Evolutionary conservation across 1,139 yeast species (phyloP).

Genomic region (Geotrichum candidum): DNA sequence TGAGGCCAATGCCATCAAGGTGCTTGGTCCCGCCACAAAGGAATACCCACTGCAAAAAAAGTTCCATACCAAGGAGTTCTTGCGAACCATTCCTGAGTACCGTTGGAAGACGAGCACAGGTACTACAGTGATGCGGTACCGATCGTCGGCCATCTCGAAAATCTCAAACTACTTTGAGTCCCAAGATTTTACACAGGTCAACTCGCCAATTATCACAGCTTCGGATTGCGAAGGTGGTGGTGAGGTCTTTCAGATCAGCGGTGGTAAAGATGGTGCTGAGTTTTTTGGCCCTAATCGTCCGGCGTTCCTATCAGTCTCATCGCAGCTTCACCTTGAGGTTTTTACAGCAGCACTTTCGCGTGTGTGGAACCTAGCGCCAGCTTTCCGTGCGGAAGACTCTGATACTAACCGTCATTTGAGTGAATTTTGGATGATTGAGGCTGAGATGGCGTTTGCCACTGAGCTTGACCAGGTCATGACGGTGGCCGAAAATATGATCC

Average conservation of each 20-base stretch:
- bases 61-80: conserved; percentile 54
- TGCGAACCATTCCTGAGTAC: conserved; percentile 67
- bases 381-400: conserved; percentile 89
- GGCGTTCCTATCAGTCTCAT: conserved; percentile 78
- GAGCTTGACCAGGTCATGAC: conserved; percentile 54
- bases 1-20: conserved; percentile 35
- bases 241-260: conserved; percentile 61
- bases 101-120: conserved; percentile 68
- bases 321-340: conserved; percentile 86
- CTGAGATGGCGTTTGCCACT: conserved; percentile 68
- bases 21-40: conserved; percentile 46
- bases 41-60: conserved; percentile 83
- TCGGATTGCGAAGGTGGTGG: conserved; percentile 99
- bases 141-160: conserved; percentile 59
- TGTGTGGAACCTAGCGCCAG: conserved; percentile 88
- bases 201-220: conserved; percentile 80
- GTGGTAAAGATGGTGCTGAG: conserved; percentile 26
- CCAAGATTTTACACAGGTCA: conserved; percentile 59
- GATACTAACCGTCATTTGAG: conserved; percentile 87
- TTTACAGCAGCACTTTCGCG: conserved; percentile 66
- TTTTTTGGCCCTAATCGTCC: conserved; percentile 57
- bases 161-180: conserved; percentile 51
- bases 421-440: conserved; percentile 98
- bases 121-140: conserved; percentile 60
- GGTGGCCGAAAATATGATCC: conserved; percentile 66